Evolutionary conservation across 345 rosid genomes (phyloP).

Genomic region (Syzygium jambos): DNA sequence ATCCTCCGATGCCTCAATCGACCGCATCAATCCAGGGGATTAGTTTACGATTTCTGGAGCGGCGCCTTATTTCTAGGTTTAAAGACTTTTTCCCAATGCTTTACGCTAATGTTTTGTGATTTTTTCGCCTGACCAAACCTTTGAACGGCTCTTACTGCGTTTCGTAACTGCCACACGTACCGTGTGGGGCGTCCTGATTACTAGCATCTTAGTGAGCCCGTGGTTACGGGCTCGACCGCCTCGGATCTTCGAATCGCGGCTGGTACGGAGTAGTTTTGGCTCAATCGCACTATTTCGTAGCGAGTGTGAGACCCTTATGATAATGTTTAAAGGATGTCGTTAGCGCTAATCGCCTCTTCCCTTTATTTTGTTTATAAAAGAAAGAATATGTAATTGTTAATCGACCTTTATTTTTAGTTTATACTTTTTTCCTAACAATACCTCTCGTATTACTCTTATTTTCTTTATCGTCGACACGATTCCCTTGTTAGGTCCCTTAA

Average conservation of each 20-base stretch:
- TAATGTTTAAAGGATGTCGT: neutral
- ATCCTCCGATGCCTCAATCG: too few relatives aligned
- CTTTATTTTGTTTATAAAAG: neutral
- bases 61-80: too few relatives aligned
- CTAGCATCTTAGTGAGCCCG: neutral
- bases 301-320: too few relatives aligned
- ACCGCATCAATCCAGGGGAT: too few relatives aligned
- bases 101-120: too few relatives aligned
- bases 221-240: neutral
- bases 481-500: neutral
- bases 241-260: neutral
- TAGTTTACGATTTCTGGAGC: too few relatives aligned
- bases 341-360: neutral
- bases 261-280: neutral
- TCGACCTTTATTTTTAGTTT: too few relatives aligned
- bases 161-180: neutral
- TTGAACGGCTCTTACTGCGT: neutral
- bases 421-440: neutral
- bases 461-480: neutral
- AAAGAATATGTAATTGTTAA: neutral
- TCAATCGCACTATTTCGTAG: neutral
- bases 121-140: neutral
- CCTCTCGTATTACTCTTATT: accelerated
- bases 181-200: too few relatives aligned
- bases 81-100: neutral